Percentiles rank a stretch among this genome's conserved stretches.
phyloP scores from a whole-genome alignment of 441 rosid genomes.

The Populus hybrid region DNA sequence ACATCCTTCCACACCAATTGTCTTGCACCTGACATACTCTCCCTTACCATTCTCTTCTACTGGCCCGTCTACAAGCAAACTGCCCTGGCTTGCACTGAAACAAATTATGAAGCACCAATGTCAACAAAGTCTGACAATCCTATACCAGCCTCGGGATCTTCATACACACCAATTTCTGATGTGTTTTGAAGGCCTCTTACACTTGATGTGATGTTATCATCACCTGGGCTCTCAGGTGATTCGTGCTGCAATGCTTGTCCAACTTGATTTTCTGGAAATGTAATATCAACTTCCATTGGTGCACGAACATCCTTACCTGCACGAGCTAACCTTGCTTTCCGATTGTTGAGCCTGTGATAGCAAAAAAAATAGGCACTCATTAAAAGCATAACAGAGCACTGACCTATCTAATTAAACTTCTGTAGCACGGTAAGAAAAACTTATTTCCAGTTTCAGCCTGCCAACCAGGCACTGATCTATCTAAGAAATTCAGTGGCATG shows the following conservation, averaged over 20 bases:
- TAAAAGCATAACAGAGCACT: neutral
- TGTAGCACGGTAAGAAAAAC: neutral
- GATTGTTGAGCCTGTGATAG: constrained; percentile 82
- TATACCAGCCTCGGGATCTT: constrained; percentile 29
- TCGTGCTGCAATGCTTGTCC: constrained; percentile 35
- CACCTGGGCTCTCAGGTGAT: constrained; percentile 58
- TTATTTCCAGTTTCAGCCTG: too few relatives aligned
- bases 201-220: constrained; percentile 44
- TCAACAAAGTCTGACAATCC: constrained; percentile 27
- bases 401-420: neutral
- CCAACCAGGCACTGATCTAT: neutral
- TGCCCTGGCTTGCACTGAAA: constrained; percentile 50
- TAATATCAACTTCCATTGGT: constrained; percentile 45
- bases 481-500: neutral
- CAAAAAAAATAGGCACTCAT: neutral
- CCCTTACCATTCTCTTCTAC: constrained; percentile 59
- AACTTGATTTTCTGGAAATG: constrained; percentile 39
- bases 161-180: constrained; percentile 33
- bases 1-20: constrained; percentile 55
- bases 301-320: constrained; percentile 65
- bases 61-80: constrained; percentile 38
- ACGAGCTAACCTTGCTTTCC: constrained; percentile 94
- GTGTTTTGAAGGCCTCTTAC: constrained; percentile 32
- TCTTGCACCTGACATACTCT: constrained; percentile 53
- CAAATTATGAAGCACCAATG: constrained; percentile 23